Conservation (phyloP, 192 early-diverging fungal genomes). For the Backusella liffmaniae region DNA sequence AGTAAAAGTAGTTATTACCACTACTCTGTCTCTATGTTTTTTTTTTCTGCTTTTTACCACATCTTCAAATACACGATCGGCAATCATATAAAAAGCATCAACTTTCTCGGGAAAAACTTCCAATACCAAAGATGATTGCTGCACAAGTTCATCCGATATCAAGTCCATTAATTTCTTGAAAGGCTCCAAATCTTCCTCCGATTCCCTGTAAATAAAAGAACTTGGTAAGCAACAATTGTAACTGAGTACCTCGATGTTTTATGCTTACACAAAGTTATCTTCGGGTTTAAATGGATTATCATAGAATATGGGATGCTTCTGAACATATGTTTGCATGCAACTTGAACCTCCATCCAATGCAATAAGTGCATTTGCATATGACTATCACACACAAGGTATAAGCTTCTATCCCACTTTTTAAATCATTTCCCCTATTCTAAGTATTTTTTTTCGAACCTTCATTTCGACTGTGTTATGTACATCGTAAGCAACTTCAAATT, state of each 20-base stretch:
- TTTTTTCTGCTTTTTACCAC: constrained; percentile 35
- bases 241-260: neutral
- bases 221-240: neutral
- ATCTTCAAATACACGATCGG: constrained; percentile 82
- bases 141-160: constrained; percentile 62
- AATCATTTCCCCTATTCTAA: neutral
- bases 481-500: constrained; percentile 82
- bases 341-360: constrained; percentile 72
- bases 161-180: constrained; percentile 63
- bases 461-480: constrained; percentile 59
- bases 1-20: constrained; percentile 2
- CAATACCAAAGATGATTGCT: constrained; percentile 61
- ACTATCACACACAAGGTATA: constrained; percentile 21
- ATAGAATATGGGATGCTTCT: constrained; percentile 85
- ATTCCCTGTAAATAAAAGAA: neutral
- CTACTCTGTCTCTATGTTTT: neutral
- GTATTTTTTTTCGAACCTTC: constrained; percentile 40
- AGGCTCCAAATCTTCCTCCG: constrained; percentile 36
- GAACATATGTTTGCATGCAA: constrained; percentile 75
- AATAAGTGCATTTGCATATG: constrained; percentile 62
- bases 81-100: constrained; percentile 70
- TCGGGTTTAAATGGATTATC: constrained; percentile 63
- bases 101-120: constrained; percentile 69
- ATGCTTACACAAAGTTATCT: constrained; percentile 53
- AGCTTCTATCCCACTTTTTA: neutral